Percentiles rank a stretch among this genome's conserved stretches.
phyloP scores from a whole-genome alignment of 192 early-diverging fungal species.

The Allomyces arbusculus region DNA sequence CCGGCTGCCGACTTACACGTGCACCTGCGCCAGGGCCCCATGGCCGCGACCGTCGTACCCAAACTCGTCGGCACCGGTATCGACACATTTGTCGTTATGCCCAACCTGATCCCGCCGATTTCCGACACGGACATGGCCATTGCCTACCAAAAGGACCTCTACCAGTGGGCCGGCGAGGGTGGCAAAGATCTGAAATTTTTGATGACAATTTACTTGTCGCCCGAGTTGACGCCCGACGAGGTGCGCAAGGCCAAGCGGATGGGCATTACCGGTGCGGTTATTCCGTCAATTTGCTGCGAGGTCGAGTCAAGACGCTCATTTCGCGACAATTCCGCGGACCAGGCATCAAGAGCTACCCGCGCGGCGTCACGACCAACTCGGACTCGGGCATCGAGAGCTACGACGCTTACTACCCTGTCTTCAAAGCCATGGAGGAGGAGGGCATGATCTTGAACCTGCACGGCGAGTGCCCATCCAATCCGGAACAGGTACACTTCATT shows the following conservation, averaged over 20 bases:
- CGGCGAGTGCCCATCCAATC: conserved; percentile 57
- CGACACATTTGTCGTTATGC: conserved; percentile 81
- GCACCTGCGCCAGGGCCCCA: conserved; percentile 75
- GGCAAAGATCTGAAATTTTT: conserved; percentile 32
- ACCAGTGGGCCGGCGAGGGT: conserved; percentile 36
- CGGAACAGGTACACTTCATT: too few relatives aligned
- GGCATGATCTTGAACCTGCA: conserved; percentile 91
- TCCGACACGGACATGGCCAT: conserved; percentile 69
- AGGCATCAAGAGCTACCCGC: conserved; percentile 76
- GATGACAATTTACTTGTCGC: conserved; percentile 80
- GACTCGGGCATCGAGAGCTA: conserved; percentile 85
- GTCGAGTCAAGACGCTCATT: too few relatives aligned
- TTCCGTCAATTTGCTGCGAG: too few relatives aligned
- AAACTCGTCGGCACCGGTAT: conserved; percentile 58
- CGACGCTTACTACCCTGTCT: conserved; percentile 69
- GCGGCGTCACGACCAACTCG: conserved; percentile 94
- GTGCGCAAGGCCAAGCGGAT: conserved; percentile 60
- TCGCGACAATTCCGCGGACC: too few relatives aligned
- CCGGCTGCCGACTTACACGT: conserved; percentile 76
- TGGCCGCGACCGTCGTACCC: conserved; percentile 78
- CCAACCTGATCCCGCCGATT: conserved; percentile 83
- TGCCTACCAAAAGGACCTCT: conserved; percentile 57
- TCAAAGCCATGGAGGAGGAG: conserved; percentile 81
- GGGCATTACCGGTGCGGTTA: conserved; percentile 35
- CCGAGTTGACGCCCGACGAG: conserved; percentile 74